Percentiles rank a stretch among this genome's conserved stretches.
phyloP scores from a whole-genome alignment of 768 basidiomycete genomes.

The Naematelia encephala region DNA sequence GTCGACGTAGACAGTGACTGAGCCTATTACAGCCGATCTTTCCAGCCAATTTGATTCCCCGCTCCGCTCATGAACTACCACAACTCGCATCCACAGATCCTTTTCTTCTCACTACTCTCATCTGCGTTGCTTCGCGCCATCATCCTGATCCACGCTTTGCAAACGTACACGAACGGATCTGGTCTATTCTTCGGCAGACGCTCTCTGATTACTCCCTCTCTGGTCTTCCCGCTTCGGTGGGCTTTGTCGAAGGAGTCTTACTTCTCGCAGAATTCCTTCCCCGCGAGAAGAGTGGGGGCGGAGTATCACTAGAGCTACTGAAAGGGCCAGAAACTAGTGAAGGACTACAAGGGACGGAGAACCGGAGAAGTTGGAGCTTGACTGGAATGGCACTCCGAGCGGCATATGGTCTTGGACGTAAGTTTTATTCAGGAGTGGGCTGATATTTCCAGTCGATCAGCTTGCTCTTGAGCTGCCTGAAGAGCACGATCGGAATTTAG shows the following conservation, averaged over 20 bases:
- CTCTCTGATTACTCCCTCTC: conserved; percentile 37
- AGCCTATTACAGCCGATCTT: conserved; percentile 31
- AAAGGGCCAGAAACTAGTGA: conserved; percentile 12
- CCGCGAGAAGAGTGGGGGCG: conserved; percentile 13
- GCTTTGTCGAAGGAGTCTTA: conserved; percentile 46
- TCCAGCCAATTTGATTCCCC: conserved; percentile 39
- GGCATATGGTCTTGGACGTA: conserved; percentile 43
- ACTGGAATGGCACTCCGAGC: conserved; percentile 45
- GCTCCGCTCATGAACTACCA: conserved; percentile 25
- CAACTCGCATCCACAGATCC: conserved; percentile 29
- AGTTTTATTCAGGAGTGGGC: conserved; percentile 10
- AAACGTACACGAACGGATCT: conserved; percentile 37
- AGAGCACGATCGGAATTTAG: conserved; percentile 14
- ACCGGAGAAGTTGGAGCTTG: conserved; percentile 43
- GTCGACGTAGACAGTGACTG: neutral
- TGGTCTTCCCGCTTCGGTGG: conserved; percentile 36
- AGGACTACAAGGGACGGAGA: conserved; percentile 43
- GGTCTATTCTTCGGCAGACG: conserved; percentile 37
- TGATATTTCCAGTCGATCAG: conserved; percentile 27
- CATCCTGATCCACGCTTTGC: conserved; percentile 24
- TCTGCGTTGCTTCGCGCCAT: conserved; percentile 40
- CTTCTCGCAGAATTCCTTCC: conserved; percentile 46
- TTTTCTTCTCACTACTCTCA: conserved; percentile 33
- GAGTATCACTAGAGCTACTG: conserved; percentile 13
- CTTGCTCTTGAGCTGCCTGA: conserved; percentile 32